Evolutionary conservation across 2,329 filamentous ascomycete species (phyloP).

Genomic region (Aspergillus costaricaensis): DNA sequence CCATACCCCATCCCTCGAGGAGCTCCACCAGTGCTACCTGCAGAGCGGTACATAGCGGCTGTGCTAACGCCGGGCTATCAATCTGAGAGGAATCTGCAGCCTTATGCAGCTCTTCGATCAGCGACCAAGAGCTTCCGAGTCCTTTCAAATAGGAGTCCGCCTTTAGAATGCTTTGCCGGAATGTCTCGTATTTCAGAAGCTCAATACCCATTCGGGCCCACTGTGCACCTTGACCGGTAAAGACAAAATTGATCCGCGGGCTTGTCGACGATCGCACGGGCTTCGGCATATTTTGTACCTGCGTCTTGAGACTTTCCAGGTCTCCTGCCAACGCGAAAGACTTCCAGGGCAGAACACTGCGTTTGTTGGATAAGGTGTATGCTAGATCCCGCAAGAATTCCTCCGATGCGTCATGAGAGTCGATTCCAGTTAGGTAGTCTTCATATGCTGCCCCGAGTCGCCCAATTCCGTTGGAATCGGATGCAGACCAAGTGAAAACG

Average conservation of each 20-base stretch:
- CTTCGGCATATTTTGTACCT: too few species aligned
- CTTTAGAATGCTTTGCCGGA: conserved; percentile 9
- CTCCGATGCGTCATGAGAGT: neutral
- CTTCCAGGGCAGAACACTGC: neutral
- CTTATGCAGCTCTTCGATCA: neutral
- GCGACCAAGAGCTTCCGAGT: too few species aligned
- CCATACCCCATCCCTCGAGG: conserved; percentile 22
- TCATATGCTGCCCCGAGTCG: too few species aligned
- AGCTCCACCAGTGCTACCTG: conserved; percentile 33
- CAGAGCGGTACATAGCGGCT: conserved; percentile 32
- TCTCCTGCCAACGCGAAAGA: neutral
- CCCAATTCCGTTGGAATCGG: too few species aligned
- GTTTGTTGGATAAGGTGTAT: conserved; percentile 8
- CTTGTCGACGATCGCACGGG: neutral
- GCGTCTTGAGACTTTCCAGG: neutral
- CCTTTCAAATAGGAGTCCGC: too few species aligned
- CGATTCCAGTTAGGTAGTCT: too few species aligned
- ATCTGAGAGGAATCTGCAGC: conserved; percentile 10
- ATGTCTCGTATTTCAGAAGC: conserved; percentile 22
- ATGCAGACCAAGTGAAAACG: too few species aligned
- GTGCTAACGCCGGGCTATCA: conserved; percentile 23
- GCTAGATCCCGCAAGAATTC: conserved; percentile 2
- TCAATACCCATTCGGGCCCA: conserved; percentile 30
- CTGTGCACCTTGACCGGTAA: conserved; percentile 40
- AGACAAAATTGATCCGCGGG: conserved; percentile 27